phyloP scores from a whole-genome alignment of 495 filamentous ascomycete species.

The Daldinia decipiens region DNA sequence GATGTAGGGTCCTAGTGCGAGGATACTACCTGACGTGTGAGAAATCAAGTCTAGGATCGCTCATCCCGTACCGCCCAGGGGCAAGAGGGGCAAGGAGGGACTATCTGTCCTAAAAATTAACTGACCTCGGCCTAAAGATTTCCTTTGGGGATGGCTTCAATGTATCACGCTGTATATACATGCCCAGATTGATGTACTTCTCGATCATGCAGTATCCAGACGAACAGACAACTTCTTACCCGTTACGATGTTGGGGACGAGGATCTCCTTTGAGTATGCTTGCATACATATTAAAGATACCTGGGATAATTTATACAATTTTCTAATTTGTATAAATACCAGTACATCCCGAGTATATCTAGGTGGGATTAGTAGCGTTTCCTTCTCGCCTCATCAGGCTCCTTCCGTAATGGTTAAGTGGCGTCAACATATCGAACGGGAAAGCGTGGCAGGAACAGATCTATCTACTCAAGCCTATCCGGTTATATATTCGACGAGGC shows the following conservation, averaged over 20 bases:
- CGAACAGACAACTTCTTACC: background rate
- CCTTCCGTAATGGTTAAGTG: background rate
- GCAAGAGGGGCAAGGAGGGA: background rate
- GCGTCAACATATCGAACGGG: background rate
- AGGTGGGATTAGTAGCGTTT: background rate
- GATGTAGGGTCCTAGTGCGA: background rate
- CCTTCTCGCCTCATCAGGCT: background rate
- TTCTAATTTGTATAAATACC: background rate
- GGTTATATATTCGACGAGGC: background rate
- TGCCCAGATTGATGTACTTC: background rate
- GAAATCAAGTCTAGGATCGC: background rate
- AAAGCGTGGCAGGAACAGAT: background rate
- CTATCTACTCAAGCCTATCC: background rate
- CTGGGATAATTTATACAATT: background rate
- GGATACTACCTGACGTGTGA: background rate
- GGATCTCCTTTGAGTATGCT: background rate
- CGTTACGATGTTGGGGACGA: background rate
- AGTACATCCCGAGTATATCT: background rate
- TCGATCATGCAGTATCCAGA: background rate
- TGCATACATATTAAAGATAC: background rate
- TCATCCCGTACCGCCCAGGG: background rate
- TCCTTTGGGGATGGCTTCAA: background rate
- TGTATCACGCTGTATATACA: background rate
- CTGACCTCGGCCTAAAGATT: background rate
- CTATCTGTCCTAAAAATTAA: background rate